Percentiles rank a stretch among this genome's conserved stretches.
Conservation (phyloP, 1,284 basidiomycete species). For the Takashimella koratensis region DNA sequence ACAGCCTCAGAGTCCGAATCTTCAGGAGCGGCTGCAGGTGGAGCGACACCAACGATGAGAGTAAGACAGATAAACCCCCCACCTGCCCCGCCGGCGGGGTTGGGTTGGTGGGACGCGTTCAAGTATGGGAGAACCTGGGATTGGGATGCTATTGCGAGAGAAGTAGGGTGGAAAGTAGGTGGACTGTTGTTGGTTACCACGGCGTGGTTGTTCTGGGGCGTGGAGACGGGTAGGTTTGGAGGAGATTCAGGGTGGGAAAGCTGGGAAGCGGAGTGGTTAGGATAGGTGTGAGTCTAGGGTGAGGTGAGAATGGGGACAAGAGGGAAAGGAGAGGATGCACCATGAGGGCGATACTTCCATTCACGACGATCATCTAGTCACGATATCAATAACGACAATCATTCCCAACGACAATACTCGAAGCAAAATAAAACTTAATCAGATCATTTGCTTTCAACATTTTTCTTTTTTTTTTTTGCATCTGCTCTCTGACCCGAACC, state of each 20-base stretch:
- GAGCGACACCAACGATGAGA: background rate
- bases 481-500: too few relatives aligned
- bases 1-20: background rate
- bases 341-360: too few relatives aligned
- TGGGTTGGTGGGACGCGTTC: slow-evolving; percentile 31
- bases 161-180: slow-evolving; percentile 46
- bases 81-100: slow-evolving; percentile 16
- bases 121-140: slow-evolving; percentile 44
- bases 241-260: background rate
- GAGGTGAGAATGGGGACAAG: too few relatives aligned
- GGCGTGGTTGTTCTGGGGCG: slow-evolving; percentile 45
- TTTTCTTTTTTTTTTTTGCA: too few relatives aligned
- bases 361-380: too few relatives aligned
- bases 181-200: slow-evolving; percentile 39
- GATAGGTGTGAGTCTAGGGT: too few relatives aligned
- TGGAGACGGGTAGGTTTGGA: slow-evolving; percentile 24
- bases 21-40: background rate
- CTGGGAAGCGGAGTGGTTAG: slow-evolving; percentile 19
- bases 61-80: slow-evolving; percentile 1
- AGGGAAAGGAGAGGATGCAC: too few relatives aligned
- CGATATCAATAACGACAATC: too few relatives aligned
- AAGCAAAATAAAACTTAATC: too few relatives aligned
- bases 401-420: too few relatives aligned
- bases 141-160: slow-evolving; percentile 42
- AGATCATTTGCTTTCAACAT: too few relatives aligned